phyloP scores from a whole-genome alignment of 108 stramenopile species.

The Aurantiochytrium sp. region DNA sequence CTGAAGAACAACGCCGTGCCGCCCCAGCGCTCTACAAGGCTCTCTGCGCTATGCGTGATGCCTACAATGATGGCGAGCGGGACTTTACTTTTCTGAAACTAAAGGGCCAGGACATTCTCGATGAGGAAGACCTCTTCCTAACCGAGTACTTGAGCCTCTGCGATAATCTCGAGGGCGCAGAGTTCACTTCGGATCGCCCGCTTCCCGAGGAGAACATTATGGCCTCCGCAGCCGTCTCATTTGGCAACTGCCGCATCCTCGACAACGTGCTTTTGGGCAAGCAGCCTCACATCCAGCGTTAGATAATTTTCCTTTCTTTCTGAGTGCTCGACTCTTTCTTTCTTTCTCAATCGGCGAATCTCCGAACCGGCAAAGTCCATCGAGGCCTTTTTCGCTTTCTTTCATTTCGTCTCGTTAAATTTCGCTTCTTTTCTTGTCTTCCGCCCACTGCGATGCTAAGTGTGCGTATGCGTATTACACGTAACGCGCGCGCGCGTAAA shows the following conservation, averaged over 20 bases:
- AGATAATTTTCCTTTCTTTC: background rate
- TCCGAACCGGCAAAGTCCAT: background rate
- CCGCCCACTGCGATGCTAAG: no score
- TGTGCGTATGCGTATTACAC: no score
- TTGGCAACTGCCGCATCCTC: background rate
- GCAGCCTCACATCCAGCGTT: background rate
- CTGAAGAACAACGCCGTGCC: slow-evolving; percentile 57
- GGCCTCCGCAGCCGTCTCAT: background rate
- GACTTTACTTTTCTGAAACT: background rate
- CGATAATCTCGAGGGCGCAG: background rate
- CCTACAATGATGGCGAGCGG: background rate
- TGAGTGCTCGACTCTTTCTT: background rate
- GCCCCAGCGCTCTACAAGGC: slow-evolving; percentile 72
- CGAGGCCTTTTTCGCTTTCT: background rate
- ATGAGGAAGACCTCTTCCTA: background rate
- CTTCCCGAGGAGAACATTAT: background rate
- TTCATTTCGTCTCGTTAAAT: background rate
- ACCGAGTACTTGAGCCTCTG: background rate
- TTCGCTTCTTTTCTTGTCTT: no score
- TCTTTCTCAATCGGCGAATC: background rate
- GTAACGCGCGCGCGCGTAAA: no score
- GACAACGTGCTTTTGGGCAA: background rate
- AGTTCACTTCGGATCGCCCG: background rate
- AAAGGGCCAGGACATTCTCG: background rate
- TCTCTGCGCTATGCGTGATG: slow-evolving; percentile 37